phyloP scores from a whole-genome alignment of 176 grass and related monocot species.

The Poa pratensis region DNA sequence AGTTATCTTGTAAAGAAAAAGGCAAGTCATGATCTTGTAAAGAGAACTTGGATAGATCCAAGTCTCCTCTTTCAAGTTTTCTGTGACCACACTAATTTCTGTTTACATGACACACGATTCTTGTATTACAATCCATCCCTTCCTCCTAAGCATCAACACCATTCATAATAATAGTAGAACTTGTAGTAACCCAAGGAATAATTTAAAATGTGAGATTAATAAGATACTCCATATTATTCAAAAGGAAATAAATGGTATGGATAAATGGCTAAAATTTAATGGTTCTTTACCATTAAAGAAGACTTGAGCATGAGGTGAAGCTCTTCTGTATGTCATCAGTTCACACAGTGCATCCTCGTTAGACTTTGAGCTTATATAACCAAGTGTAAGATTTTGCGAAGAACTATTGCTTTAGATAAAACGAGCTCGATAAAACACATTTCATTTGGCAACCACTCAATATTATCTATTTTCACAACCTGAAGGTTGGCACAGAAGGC shows the following conservation, averaged over 20 bases:
- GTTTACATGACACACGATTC: slow-evolving; percentile 1
- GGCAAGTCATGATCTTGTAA: neutral
- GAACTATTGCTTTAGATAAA: slow-evolving; percentile 21
- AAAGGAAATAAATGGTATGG: neutral
- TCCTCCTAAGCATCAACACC: neutral
- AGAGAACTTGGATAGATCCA: slow-evolving; percentile 2
- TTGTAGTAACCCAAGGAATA: neutral
- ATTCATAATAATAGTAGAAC: neutral
- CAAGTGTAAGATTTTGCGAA: neutral
- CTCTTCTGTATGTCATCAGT: slow-evolving; percentile 16
- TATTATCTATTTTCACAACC: neutral
- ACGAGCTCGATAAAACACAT: slow-evolving; percentile 19
- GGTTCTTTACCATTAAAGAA: slow-evolving; percentile 8
- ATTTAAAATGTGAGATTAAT: neutral
- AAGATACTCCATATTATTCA: neutral
- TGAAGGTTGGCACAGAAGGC: slow-evolving; percentile 10
- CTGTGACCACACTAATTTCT: neutral
- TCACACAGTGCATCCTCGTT: neutral
- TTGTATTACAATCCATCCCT: slow-evolving; percentile 5
- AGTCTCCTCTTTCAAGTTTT: neutral
- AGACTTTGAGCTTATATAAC: neutral
- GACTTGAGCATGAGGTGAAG: slow-evolving; percentile 23
- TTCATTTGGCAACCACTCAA: slow-evolving; percentile 9
- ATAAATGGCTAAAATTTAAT: neutral
- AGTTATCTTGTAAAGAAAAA: neutral